Conservation (phyloP, 192 early-diverging fungal genomes). For the Powellomyces hirtus region DNA sequence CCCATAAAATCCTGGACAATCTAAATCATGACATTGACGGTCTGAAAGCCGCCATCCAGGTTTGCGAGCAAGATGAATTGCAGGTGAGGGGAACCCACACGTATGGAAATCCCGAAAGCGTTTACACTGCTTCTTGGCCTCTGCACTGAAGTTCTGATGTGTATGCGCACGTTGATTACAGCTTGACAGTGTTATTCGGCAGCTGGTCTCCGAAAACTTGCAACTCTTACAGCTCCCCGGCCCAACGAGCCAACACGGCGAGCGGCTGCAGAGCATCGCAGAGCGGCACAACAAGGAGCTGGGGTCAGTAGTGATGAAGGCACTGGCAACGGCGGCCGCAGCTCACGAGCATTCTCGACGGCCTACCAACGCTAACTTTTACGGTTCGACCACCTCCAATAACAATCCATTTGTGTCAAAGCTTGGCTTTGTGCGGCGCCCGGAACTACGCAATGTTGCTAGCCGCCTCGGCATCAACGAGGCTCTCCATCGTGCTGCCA, state of each 20-base stretch:
- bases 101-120: too few relatives aligned
- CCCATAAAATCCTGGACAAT: neutral
- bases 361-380: too few relatives aligned
- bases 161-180: too few relatives aligned
- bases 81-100: too few relatives aligned
- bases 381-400: too few relatives aligned
- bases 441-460: neutral
- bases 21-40: neutral
- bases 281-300: neutral
- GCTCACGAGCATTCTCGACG: too few relatives aligned
- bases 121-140: too few relatives aligned
- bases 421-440: neutral
- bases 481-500: neutral
- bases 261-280: neutral
- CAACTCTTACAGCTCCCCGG: too few relatives aligned
- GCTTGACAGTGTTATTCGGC: too few relatives aligned
- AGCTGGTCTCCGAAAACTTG: too few relatives aligned
- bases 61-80: neutral
- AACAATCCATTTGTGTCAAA: neutral
- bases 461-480: neutral
- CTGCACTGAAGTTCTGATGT: too few relatives aligned
- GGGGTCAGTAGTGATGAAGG: neutral
- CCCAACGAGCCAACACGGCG: too few relatives aligned
- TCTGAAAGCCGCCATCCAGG: neutral
- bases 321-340: neutral